These are phyloP conservation scores for Herpetospermum pedunculosum DNA, from an alignment of 306 rosid species.

Conservation along the genomic window DNA sequence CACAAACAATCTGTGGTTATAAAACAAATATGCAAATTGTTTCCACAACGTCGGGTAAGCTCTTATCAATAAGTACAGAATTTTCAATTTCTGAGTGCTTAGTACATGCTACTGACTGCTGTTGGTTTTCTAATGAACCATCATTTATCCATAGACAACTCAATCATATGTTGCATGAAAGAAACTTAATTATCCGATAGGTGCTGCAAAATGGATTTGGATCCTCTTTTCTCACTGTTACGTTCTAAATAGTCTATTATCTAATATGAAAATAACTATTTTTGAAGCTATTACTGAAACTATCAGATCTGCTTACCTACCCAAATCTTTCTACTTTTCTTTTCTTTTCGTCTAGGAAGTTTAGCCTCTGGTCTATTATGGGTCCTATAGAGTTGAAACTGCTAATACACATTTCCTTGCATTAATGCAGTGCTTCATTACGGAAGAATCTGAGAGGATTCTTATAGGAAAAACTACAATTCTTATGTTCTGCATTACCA, in stretches of 20 bases:
- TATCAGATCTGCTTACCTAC: not conserved
- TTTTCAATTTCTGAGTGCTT: constrained; percentile 10
- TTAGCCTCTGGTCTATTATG: not conserved
- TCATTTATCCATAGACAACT: constrained; percentile 1
- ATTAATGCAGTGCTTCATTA: not conserved
- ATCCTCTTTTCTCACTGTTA: not conserved
- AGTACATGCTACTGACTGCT: not conserved
- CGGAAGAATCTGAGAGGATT: not conserved
- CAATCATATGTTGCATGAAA: not conserved
- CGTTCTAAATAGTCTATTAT: not conserved
- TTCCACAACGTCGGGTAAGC: constrained; percentile 87
- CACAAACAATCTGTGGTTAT: constrained; percentile 82
- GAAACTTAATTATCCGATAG: not conserved
- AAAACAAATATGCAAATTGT: constrained; percentile 86
- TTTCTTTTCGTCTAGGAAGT: not conserved
- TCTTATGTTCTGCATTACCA: not conserved
- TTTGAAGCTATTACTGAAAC: not conserved
- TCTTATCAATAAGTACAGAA: not conserved
- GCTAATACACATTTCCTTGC: not conserved
- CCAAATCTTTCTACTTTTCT: not conserved
- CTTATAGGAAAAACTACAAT: not conserved
- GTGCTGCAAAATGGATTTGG: not conserved
- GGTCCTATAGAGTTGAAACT: not conserved
- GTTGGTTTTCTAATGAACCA: not conserved
- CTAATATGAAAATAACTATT: not conserved